Base-by-base conservation (phyloP, 257 asterid species). In the Lycium barbarum region DNA sequence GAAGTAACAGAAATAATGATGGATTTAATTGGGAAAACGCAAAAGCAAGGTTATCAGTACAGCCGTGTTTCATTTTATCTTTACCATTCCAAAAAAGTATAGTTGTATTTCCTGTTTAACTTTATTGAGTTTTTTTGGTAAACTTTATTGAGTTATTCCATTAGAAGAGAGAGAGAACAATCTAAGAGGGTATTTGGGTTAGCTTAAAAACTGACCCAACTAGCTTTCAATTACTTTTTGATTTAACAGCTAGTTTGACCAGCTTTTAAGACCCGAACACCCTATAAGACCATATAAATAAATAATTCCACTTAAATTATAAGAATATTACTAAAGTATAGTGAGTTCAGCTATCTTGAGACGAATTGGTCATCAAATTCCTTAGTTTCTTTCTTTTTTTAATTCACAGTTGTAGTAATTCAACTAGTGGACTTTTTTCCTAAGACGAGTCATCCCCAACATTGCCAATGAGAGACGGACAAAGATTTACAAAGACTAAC, bases 311-410 rank as follows among this genome's bases (percentile, higher is more conserved):
- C 82, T 33, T 51, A 53, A 26, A 78, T 53, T 78, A 53, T 26
- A 76, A 26, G 17, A 13, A 78, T 9, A 78, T 51, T 51, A 22
- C 63, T 13, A 3, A 49, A 76, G 22, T 26, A 14, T 12, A 51
- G 59, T 12, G 63, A 51, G 26, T 51, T 22, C 22, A 76, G 14
- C 22, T 51, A 51, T 22, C 61, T 51, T 76, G 63, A 51, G 82
- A 76, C 8, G 1, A 1, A 22, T 53, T 53, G 63, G 63, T 51
- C 82, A 76, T 76, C 14, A 51, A 51, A 51, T 12, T 51, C 59
- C 47, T 26, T 22, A 26, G 26, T 74, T 76, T 76, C 82, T 14
- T 49, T 22, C 81, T 73, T 73, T 73, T n/a, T 73, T 74, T 22
- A 15, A 1, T 49, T 49, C 22, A 12, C 22, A 26, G 22, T 14